Evolutionary conservation across 805 yeast genomes (phyloP), one percentile per base, ranked within the genome.

Genomic region (Ogataea methylovora): DNA sequence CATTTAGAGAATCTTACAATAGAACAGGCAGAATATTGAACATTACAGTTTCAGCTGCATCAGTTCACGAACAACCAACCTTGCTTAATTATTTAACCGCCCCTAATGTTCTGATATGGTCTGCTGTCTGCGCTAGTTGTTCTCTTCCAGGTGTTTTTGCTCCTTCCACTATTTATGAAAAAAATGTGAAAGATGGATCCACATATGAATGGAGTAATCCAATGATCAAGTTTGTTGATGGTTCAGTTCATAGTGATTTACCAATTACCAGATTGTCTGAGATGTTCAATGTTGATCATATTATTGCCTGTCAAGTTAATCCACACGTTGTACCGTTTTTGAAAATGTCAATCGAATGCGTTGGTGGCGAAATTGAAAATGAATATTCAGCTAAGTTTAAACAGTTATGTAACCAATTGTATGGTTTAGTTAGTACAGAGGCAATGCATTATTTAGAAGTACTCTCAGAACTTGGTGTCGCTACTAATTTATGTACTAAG

Each of bases 261-360:
- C 99, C 99, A 4, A 80, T 87, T 19, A 71, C 94, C 2, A 71
- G 97, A 45, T 65, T 92, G 16, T 81, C 94, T 15, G 98, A 92
- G 53, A 87, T 92, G 95, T 92, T 92, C 56, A 90, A 92, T 51
- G 96, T 92, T 21, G 95, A 92, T 54, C 96, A 92, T 56, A 88
- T 92, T 41, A 87, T 92, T 46, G 98, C 97, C 0, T 90, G 95
- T 30, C 99, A 92, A 55, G 98, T 92, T 1, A 92, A 92, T 51
- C 94, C 97, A 0, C 98, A 92, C 54, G 94, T 92, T 12, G 84
- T 84, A 3, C 98, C 98, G 0, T 71, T 90, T 33, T 65, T 92
- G 46, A 78, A 77, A 44, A 61, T 78, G 34, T 76, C 87, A 0
- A 68, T 79, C 4, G 73, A 79, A 15, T 73, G 76, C 52, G 77